Evolutionary conservation across 192 early-diverging fungal genomes (phyloP).

Genomic region (Coemansia sp.): DNA sequence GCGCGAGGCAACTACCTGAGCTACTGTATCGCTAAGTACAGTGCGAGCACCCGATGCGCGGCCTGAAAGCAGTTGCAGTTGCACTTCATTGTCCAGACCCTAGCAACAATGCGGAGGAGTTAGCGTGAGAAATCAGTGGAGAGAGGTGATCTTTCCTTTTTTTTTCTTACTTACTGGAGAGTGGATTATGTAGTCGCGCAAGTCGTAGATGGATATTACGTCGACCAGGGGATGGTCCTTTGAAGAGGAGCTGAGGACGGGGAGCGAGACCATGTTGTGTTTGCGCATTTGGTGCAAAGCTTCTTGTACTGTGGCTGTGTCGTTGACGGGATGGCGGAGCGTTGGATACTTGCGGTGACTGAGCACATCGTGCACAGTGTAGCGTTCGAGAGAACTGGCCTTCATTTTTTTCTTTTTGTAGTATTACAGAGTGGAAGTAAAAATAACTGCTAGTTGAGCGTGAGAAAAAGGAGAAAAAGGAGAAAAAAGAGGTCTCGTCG

Average conservation of each 20-base stretch:
- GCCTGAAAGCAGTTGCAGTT: slow-evolving; percentile 40
- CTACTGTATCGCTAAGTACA: slow-evolving; percentile 28
- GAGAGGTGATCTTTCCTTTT: background rate
- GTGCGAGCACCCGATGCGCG: slow-evolving; percentile 33
- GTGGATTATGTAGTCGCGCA: slow-evolving; percentile 44
- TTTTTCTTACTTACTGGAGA: slow-evolving; percentile 22
- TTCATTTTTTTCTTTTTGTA: slow-evolving; percentile 25
- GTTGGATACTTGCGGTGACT: slow-evolving; percentile 36
- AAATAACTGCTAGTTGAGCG: background rate
- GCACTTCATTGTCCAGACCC: slow-evolving; percentile 42
- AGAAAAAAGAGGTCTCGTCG: background rate
- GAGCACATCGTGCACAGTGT: slow-evolving; percentile 43
- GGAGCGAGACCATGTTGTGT: slow-evolving; percentile 44
- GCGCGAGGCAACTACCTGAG: slow-evolving; percentile 42
- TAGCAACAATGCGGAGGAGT: background rate
- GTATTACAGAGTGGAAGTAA: background rate
- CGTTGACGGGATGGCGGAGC: slow-evolving; percentile 25
- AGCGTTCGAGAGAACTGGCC: slow-evolving; percentile 24
- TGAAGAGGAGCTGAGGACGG: slow-evolving; percentile 26
- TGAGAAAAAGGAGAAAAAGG: background rate
- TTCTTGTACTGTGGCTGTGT: slow-evolving; percentile 19
- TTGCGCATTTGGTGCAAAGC: slow-evolving; percentile 35
- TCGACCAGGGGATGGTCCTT: slow-evolving; percentile 23
- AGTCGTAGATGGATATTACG: slow-evolving; percentile 48
- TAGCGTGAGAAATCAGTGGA: background rate